Evolutionary conservation across 2,329 filamentous ascomycete species (phyloP).

Genomic region (Nothomitra cinnamomea): DNA sequence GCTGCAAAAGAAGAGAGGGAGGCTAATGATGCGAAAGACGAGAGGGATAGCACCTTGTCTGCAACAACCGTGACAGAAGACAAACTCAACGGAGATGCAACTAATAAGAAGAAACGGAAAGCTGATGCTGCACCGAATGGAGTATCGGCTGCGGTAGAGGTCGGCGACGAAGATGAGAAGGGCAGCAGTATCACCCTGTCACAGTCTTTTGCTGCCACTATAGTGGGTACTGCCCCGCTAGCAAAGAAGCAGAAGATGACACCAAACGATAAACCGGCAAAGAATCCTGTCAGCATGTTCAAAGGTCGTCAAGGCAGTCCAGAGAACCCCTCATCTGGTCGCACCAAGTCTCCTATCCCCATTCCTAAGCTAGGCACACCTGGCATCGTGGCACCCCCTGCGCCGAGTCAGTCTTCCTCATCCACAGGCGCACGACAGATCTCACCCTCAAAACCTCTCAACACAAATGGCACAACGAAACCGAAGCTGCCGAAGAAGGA

Average conservation of each 20-base stretch:
- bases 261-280: not conserved
- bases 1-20: constrained; percentile 24
- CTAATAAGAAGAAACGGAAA: constrained; percentile 3
- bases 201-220: not conserved
- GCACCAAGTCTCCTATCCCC: not conserved
- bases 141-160: not conserved
- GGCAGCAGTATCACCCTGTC: constrained; percentile 2
- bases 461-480: not conserved
- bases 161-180: not conserved
- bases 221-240: not conserved
- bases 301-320: not conserved
- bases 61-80: not conserved
- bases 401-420: not conserved
- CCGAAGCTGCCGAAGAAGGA: not conserved
- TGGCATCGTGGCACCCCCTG: not conserved
- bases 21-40: constrained; percentile 23
- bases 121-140: not conserved
- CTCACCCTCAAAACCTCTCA: not conserved
- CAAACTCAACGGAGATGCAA: not conserved
- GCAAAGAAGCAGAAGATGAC: constrained; percentile 1
- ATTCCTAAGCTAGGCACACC: not conserved
- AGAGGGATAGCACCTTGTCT: not conserved
- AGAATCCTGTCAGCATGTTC: constrained; percentile 3
- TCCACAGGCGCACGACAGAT: not conserved
- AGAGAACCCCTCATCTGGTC: not conserved